Conservation (phyloP, 208 protist genomes). For the Strigomonas culicis region DNA sequence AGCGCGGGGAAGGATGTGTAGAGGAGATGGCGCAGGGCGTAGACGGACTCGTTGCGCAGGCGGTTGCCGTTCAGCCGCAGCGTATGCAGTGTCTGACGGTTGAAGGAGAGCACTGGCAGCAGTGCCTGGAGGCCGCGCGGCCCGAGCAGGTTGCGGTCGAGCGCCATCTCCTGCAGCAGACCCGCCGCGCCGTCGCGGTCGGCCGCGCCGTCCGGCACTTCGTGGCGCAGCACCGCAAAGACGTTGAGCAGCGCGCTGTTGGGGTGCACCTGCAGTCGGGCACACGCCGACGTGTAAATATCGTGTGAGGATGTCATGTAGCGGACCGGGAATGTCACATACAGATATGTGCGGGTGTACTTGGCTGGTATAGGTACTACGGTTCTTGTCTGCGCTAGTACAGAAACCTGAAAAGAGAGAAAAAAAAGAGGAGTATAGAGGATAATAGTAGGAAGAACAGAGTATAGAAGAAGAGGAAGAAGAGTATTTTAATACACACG, state of each 20-base stretch:
- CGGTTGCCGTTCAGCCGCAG: constrained; percentile 33
- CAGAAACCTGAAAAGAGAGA: constrained; percentile 1
- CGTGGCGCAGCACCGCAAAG: background rate
- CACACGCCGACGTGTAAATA: too few relatives aligned
- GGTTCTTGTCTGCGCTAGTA: background rate
- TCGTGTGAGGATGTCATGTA: too few relatives aligned
- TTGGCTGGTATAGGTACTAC: too few relatives aligned
- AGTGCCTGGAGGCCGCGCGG: constrained; percentile 27
- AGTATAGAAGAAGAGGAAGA: background rate
- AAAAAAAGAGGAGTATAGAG: constrained; percentile 9
- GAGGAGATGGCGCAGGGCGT: constrained; percentile 13
- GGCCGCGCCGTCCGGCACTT: background rate
- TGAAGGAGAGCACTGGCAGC: constrained; percentile 15
- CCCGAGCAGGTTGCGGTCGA: constrained; percentile 40
- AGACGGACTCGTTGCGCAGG: constrained; percentile 30
- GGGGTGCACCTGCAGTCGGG: constrained; percentile 11
- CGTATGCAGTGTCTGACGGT: constrained; percentile 31
- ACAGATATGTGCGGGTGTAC: too few relatives aligned
- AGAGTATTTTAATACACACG: constrained; percentile 4
- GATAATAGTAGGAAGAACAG: constrained; percentile 13
- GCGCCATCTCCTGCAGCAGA: constrained; percentile 21
- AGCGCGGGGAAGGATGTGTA: constrained; percentile 25
- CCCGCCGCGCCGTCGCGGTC: background rate
- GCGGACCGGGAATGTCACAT: too few relatives aligned
- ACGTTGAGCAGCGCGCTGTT: constrained; percentile 26